Conservation (phyloP, 2,329 filamentous ascomycete genomes). For the Cordyceps farinosa region DNA sequence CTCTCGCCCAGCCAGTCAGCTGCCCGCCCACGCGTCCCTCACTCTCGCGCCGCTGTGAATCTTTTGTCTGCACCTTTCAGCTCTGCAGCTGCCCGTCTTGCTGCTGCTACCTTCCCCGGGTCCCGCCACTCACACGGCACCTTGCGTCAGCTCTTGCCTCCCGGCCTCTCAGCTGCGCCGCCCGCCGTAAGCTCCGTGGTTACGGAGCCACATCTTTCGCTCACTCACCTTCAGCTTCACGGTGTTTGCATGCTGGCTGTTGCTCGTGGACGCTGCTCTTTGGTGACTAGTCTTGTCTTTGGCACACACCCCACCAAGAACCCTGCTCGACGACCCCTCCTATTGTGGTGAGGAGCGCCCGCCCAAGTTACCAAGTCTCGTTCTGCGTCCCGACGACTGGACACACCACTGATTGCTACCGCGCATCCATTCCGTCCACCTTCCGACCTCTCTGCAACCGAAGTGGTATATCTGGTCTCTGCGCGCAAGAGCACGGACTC, state of each 20-base stretch:
- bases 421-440: background rate
- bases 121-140: constrained; percentile 13
- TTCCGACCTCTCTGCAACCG: background rate
- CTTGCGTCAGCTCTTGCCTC: constrained; percentile 13
- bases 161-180: constrained; percentile 2
- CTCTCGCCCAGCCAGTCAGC: background rate
- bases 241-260: background rate
- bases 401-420: background rate
- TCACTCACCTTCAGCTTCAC: constrained; percentile 2
- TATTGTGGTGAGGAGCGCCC: constrained; percentile 14
- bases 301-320: constrained; percentile 2
- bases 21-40: background rate
- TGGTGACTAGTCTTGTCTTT: background rate
- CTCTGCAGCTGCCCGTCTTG: background rate
- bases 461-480: background rate
- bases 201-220: background rate
- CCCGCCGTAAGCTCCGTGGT: constrained; percentile 7
- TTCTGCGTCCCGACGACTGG: background rate
- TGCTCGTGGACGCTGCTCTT: background rate
- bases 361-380: constrained; percentile 1
- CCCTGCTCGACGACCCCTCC: constrained; percentile 15
- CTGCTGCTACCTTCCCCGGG: background rate
- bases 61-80: background rate
- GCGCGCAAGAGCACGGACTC: constrained; percentile 14
- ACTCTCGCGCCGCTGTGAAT: background rate